Percentiles rank a stretch among this genome's conserved stretches.
These are phyloP conservation scores for Lentinula novae-zelandiae DNA, from an alignment of 1,284 basidiomycete genomes.

Conservation along the genomic window DNA sequence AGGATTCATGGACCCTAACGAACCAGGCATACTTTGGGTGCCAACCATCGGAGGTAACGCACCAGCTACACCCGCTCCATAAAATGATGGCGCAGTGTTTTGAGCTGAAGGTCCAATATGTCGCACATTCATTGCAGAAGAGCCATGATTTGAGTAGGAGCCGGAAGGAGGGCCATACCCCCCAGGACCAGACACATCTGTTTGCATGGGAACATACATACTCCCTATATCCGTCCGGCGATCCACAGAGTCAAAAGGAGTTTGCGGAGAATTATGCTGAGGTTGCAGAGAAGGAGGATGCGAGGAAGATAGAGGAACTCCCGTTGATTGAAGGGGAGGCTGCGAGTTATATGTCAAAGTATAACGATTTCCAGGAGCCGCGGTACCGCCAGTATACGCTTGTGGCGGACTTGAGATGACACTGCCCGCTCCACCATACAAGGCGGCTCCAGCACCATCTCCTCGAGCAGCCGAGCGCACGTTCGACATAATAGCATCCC, in stretches of 20 bases:
- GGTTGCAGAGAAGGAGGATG: conserved; percentile 15
- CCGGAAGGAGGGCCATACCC: conserved; percentile 34
- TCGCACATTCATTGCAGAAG: conserved; percentile 30
- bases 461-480: conserved; percentile 63
- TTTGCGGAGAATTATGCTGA: conserved; percentile 31
- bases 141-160: conserved; percentile 39
- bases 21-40: conserved; percentile 4
- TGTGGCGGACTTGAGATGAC: conserved; percentile 72
- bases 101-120: conserved; percentile 48
- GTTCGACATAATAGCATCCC: conserved; percentile 71
- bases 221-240: conserved; percentile 61
- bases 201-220: conserved; percentile 75
- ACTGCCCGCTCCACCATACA: conserved; percentile 43
- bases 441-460: conserved; percentile 35
- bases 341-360: conserved; percentile 39
- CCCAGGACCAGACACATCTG: conserved; percentile 44
- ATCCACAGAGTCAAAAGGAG: conserved; percentile 57
- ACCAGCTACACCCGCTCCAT: conserved; percentile 50
- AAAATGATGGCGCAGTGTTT: conserved; percentile 59
- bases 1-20: background rate
- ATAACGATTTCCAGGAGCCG: conserved; percentile 55
- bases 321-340: conserved; percentile 13
- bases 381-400: conserved; percentile 52
- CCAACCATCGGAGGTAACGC: conserved; percentile 1
- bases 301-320: conserved; percentile 22